These are phyloP conservation scores for Malbranchea cinnamomea DNA, from an alignment of 2,329 filamentous ascomycete species.

Conservation along the genomic window DNA sequence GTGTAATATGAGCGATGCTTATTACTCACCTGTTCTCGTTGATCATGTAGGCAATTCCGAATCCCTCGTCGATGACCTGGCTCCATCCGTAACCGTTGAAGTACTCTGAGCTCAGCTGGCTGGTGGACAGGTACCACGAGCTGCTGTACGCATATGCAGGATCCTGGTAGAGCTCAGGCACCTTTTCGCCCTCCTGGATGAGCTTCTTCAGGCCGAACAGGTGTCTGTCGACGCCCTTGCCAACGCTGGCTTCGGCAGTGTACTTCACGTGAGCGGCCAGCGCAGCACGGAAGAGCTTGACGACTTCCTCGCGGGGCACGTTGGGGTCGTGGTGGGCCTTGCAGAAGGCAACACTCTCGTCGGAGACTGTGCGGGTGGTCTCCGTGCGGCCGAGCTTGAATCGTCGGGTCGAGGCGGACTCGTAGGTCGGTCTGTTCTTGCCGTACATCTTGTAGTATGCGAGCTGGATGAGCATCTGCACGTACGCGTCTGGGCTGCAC, in stretches of 20 bases:
- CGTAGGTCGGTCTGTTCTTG: conserved; percentile 93
- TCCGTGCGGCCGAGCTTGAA: conserved; percentile 96
- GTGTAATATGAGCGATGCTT: neutral
- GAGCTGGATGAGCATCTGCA: conserved; percentile 96
- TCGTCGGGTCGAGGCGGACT: conserved; percentile 83
- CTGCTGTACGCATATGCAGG: conserved; percentile 69
- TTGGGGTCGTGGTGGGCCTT: conserved; percentile 62
- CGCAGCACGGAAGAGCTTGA: conserved; percentile 67
- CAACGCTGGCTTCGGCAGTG: conserved; percentile 76
- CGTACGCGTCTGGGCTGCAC: conserved; percentile 92
- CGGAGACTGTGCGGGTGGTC: conserved; percentile 82
- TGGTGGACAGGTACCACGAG: conserved; percentile 80
- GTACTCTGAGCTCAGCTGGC: conserved; percentile 86
- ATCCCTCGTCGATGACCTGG: conserved; percentile 90
- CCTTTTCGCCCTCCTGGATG: conserved; percentile 60
- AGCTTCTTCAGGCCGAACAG: conserved; percentile 95
- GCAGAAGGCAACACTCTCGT: conserved; percentile 85
- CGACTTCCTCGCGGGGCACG: conserved; percentile 47
- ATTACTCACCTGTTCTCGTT: conserved; percentile 78
- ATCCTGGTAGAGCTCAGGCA: conserved; percentile 75
- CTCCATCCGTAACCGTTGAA: conserved; percentile 99
- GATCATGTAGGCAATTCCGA: conserved; percentile 99
- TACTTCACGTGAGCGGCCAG: conserved; percentile 75
- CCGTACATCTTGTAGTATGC: conserved; percentile 99
- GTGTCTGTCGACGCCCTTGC: conserved; percentile 87